These are phyloP conservation scores for Brassica balearica DNA, from an alignment of 441 rosid genomes.

Conservation along the genomic window DNA sequence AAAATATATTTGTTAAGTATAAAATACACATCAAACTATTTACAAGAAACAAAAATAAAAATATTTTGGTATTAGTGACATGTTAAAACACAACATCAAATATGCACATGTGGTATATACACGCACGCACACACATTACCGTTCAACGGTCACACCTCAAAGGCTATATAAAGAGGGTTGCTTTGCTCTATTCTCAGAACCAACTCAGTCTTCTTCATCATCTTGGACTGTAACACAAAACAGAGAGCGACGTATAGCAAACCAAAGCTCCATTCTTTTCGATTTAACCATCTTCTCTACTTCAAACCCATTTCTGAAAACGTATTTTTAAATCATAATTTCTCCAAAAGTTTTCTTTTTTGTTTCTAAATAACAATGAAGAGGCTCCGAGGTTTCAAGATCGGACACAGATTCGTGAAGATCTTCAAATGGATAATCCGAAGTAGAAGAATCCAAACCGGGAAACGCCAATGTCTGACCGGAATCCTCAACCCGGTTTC, in stretches of 20 bases:
- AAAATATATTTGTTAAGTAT: not conserved
- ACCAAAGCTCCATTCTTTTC: conserved; percentile 3
- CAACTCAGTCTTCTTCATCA: conserved; percentile 35
- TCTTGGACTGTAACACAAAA: conserved; percentile 19
- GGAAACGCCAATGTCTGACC: conserved; percentile 30
- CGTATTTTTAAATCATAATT: conserved; percentile 7
- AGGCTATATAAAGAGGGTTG: conserved; percentile 35
- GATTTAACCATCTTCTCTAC: conserved; percentile 1
- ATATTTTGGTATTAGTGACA: conserved; percentile 15
- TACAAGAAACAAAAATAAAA: too few species aligned
- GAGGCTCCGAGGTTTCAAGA: conserved; percentile 58
- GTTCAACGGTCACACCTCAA: conserved; percentile 41
- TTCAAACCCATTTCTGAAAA: conserved; percentile 11
- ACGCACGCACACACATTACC: conserved; percentile 33
- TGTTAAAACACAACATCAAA: conserved; percentile 41
- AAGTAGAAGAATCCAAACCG: conserved; percentile 37
- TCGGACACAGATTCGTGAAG: conserved; percentile 55
- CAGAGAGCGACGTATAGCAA: conserved; percentile 15
- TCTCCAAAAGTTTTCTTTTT: conserved; percentile 21
- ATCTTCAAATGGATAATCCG: conserved; percentile 58
- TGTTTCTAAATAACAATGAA: conserved; percentile 44
- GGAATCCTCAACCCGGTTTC: conserved; percentile 45
- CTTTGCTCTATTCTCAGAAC: conserved; percentile 24
- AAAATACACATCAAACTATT: too few species aligned
- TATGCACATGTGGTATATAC: conserved; percentile 27